Percentiles rank a stretch among this genome's conserved stretches.
Conservation (phyloP, 164 flowering plant genomes). For the Sextonia rubra region DNA sequence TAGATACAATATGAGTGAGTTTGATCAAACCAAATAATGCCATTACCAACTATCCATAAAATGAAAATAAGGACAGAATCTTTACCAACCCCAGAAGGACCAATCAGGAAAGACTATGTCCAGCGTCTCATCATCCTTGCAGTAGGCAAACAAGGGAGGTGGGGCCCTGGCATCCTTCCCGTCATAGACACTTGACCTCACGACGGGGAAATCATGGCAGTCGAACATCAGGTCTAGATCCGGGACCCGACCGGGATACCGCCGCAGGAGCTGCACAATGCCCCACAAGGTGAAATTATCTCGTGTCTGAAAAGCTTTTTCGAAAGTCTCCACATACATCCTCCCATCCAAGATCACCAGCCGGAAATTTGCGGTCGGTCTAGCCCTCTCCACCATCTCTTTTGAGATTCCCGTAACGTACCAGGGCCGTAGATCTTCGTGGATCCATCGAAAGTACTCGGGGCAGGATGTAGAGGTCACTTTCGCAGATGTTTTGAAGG, state of each 20-base stretch:
- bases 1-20: not conserved
- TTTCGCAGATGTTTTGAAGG: not conserved
- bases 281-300: slow-evolving; percentile 46
- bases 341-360: slow-evolving; percentile 49
- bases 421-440: slow-evolving; percentile 76
- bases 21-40: not conserved
- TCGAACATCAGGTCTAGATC: slow-evolving; percentile 43
- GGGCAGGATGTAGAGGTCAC: slow-evolving; percentile 37
- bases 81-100: slow-evolving; percentile 83
- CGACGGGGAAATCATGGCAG: slow-evolving; percentile 14
- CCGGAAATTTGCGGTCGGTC: slow-evolving; percentile 46
- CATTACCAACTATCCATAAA: not conserved
- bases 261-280: slow-evolving; percentile 35
- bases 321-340: slow-evolving; percentile 21
- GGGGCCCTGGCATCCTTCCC: slow-evolving; percentile 15
- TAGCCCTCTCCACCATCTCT: slow-evolving; percentile 49
- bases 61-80: not conserved
- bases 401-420: slow-evolving; percentile 49
- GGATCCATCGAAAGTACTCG: slow-evolving; percentile 71
- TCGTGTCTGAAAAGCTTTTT: slow-evolving; percentile 27
- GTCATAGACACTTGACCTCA: not conserved
- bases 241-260: slow-evolving; percentile 38
- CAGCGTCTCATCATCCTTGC: slow-evolving; percentile 10
- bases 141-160: slow-evolving; percentile 36
- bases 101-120: slow-evolving; percentile 49